Percentiles rank a stretch among this genome's conserved stretches.
phyloP scores from a whole-genome alignment of 495 filamentous ascomycete species.

The Trichoderma erinaceum region DNA sequence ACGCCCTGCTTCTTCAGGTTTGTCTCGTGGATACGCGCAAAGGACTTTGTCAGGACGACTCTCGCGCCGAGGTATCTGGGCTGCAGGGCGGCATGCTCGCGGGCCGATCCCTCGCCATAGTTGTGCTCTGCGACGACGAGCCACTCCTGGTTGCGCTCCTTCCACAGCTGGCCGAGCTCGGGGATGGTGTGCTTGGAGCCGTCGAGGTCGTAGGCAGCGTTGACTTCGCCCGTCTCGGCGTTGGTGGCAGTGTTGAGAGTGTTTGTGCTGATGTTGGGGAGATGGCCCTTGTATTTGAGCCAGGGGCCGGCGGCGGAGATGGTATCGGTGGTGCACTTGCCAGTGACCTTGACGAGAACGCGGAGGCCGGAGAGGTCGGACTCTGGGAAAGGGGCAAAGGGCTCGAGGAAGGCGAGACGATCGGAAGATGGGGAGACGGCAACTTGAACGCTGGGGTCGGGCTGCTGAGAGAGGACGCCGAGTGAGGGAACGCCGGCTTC shows the following conservation, averaged over 20 bases:
- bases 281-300: slow-evolving; percentile 98
- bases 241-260: slow-evolving; percentile 93
- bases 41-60: slow-evolving; percentile 82
- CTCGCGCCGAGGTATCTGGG: slow-evolving; percentile 87
- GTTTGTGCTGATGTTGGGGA: slow-evolving; percentile 95
- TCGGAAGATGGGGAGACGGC: slow-evolving; percentile 77
- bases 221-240: slow-evolving; percentile 85
- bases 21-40: slow-evolving; percentile 96
- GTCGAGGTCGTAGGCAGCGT: slow-evolving; percentile 78
- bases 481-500: slow-evolving; percentile 71
- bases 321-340: slow-evolving; percentile 97
- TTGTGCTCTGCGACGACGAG: slow-evolving; percentile 95
- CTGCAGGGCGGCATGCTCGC: slow-evolving; percentile 96
- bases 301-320: slow-evolving; percentile 96
- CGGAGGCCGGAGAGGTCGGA: slow-evolving; percentile 65
- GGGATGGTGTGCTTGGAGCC: slow-evolving; percentile 66
- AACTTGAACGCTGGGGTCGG: slow-evolving; percentile 59
- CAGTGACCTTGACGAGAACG: slow-evolving; percentile 90
- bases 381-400: slow-evolving; percentile 77
- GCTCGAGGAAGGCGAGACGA: slow-evolving; percentile 84
- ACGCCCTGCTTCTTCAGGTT: slow-evolving; percentile 99
- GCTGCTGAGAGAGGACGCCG: slow-evolving; percentile 61
- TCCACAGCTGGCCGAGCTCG: slow-evolving; percentile 79
- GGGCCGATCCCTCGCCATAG: slow-evolving; percentile 92
- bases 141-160: slow-evolving; percentile 64